phyloP scores from a whole-genome alignment of 2,329 filamentous ascomycete genomes.

The Ophiosphaerella korrae region DNA sequence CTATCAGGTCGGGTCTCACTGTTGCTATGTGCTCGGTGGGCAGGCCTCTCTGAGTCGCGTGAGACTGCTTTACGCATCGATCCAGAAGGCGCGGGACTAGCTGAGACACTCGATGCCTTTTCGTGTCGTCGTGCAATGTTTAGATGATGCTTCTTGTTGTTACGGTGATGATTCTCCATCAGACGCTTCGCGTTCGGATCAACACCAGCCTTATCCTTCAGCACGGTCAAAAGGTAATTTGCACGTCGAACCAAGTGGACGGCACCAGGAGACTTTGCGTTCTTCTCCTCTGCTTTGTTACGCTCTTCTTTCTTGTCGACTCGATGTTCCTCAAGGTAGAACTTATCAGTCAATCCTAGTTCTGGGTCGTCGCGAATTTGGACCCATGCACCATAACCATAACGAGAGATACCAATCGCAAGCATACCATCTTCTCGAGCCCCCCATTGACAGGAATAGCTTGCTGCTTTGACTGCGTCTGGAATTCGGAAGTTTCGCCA shows the following conservation, averaged over 20 bases:
- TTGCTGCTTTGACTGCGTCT: constrained; percentile 89
- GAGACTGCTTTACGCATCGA: constrained; percentile 41
- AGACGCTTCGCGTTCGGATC: constrained; percentile 77
- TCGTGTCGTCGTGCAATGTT: constrained; percentile 64
- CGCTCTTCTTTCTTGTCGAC: constrained; percentile 97
- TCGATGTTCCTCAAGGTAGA: constrained; percentile 97
- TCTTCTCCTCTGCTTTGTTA: constrained; percentile 70
- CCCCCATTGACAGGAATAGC: constrained; percentile 91
- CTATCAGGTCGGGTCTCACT: constrained; percentile 43
- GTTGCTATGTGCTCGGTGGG: constrained; percentile 45
- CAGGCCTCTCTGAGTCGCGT: constrained; percentile 45
- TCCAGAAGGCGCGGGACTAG: constrained; percentile 68
- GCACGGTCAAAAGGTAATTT: constrained; percentile 92
- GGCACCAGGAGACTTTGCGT: constrained; percentile 90
- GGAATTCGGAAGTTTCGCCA: constrained; percentile 82
- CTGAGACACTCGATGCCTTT: constrained; percentile 65
- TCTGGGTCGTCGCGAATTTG: constrained; percentile 92
- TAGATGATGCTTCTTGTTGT: constrained; percentile 76
- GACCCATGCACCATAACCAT: constrained; percentile 95
- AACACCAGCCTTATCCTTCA: constrained; percentile 79
- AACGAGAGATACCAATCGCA: constrained; percentile 86
- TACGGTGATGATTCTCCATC: constrained; percentile 91
- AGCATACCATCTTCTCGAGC: constrained; percentile 96
- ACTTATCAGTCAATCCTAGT: constrained; percentile 83
- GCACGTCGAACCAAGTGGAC: constrained; percentile 94